phyloP scores from a whole-genome alignment of 768 basidiomycete species.

The Termitomyces sp. region DNA sequence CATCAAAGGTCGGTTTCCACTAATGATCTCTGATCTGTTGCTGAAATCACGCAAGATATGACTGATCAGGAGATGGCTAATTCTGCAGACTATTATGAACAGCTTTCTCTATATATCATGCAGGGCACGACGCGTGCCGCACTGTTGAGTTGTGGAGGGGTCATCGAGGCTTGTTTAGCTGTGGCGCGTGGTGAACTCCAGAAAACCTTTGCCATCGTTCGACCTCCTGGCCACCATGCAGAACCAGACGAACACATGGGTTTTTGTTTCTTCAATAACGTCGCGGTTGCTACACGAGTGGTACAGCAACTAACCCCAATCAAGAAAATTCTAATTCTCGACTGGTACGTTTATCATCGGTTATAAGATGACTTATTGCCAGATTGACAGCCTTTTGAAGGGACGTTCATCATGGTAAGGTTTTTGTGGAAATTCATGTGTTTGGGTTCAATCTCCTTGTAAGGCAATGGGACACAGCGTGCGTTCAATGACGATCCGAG shows the following conservation, averaged over 20 bases:
- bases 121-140: constrained; percentile 81
- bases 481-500: constrained; percentile 92
- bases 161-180: constrained; percentile 83
- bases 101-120: constrained; percentile 89
- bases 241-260: constrained; percentile 99
- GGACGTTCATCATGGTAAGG: constrained; percentile 82
- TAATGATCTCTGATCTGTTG: not conserved
- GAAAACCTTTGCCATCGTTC: constrained; percentile 91
- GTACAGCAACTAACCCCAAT: constrained; percentile 65
- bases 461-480: constrained; percentile 95
- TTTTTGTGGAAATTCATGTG: not conserved
- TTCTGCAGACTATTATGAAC: constrained; percentile 81
- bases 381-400: constrained; percentile 27
- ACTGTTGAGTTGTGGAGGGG: constrained; percentile 88
- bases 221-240: constrained; percentile 97
- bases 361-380: not conserved
- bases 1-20: constrained; percentile 62
- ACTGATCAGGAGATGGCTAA: constrained; percentile 68
- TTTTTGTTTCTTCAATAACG: constrained; percentile 99
- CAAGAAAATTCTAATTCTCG: constrained; percentile 85
- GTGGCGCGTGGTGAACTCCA: constrained; percentile 77
- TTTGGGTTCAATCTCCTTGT: constrained; percentile 1
- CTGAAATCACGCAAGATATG: constrained; percentile 47
- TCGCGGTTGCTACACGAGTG: constrained; percentile 85
- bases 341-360: constrained; percentile 63